Conservation (phyloP, 78 protist genomes). For the Chrysochromulina tobinii region DNA sequence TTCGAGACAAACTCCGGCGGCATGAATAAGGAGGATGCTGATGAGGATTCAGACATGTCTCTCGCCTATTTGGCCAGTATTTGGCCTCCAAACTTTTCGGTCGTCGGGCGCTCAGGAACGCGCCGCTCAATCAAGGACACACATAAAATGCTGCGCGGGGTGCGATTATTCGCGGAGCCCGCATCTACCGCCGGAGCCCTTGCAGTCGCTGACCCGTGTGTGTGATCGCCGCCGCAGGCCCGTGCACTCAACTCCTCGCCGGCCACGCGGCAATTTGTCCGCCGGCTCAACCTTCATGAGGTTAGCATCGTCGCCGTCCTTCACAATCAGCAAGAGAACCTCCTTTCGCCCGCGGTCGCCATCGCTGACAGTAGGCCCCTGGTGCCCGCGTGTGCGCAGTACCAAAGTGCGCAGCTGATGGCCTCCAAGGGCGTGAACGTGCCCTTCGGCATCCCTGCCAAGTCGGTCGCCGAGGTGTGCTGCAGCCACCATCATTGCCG, state of each 20-base stretch:
- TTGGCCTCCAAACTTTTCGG: too few relatives aligned
- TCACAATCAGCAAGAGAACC: not conserved
- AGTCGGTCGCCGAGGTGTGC: not conserved
- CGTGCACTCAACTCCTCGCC: not conserved
- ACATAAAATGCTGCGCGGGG: too few relatives aligned
- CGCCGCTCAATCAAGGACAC: too few relatives aligned
- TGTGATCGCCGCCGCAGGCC: too few relatives aligned
- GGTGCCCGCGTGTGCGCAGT: not conserved
- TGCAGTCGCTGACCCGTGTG: too few relatives aligned
- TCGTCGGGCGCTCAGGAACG: too few relatives aligned
- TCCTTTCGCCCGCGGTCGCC: not conserved
- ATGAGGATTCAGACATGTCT: too few relatives aligned
- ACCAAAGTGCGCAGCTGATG: not conserved
- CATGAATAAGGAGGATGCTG: too few relatives aligned
- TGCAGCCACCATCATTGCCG: not conserved
- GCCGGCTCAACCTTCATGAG: not conserved
- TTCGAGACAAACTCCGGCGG: too few relatives aligned
- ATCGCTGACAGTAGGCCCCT: not conserved
- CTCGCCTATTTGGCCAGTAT: too few relatives aligned
- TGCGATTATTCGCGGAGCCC: too few relatives aligned
- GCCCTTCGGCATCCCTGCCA: not conserved
- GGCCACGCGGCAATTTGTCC: not conserved
- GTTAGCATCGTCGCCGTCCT: not conserved
- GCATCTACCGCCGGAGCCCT: too few relatives aligned
- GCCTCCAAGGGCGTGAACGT: not conserved